Conservation (phyloP, 768 basidiomycete species). For the Amyloporia xantha region DNA sequence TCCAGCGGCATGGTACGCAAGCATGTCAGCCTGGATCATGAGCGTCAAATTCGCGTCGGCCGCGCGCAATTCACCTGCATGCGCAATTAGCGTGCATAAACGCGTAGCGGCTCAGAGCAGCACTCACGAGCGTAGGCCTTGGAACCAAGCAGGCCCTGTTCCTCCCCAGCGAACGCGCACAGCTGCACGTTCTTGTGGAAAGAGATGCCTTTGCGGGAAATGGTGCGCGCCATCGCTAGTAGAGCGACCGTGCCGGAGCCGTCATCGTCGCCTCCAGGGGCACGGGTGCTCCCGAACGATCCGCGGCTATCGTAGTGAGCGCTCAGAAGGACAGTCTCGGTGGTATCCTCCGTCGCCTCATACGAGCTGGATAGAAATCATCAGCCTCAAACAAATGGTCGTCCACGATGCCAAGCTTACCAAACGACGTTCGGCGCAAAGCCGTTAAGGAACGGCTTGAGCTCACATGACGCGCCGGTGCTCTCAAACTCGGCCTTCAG, state of each 20-base stretch:
- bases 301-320: slow-evolving; percentile 92
- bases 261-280: slow-evolving; percentile 61
- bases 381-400: neutral
- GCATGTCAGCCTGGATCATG: slow-evolving; percentile 92
- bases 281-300: slow-evolving; percentile 70
- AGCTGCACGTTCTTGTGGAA: slow-evolving; percentile 79
- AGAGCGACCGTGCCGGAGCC: slow-evolving; percentile 62
- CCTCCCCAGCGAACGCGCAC: slow-evolving; percentile 84
- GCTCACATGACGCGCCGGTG: slow-evolving; percentile 67
- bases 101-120: neutral
- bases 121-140: slow-evolving; percentile 70
- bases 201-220: slow-evolving; percentile 54
- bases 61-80: slow-evolving; percentile 49
- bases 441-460: slow-evolving; percentile 58
- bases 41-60: slow-evolving; percentile 62
- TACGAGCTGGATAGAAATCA: slow-evolving; percentile 44
- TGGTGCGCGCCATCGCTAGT: slow-evolving; percentile 74
- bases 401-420: slow-evolving; percentile 27
- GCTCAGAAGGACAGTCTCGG: slow-evolving; percentile 64
- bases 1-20: slow-evolving; percentile 70
- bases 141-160: slow-evolving; percentile 82
- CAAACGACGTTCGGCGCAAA: slow-evolving; percentile 89
- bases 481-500: slow-evolving; percentile 67
- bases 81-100: neutral
- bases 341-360: slow-evolving; percentile 44